Conservation (phyloP, 208 protist species). For the Strigomonas galati region DNA sequence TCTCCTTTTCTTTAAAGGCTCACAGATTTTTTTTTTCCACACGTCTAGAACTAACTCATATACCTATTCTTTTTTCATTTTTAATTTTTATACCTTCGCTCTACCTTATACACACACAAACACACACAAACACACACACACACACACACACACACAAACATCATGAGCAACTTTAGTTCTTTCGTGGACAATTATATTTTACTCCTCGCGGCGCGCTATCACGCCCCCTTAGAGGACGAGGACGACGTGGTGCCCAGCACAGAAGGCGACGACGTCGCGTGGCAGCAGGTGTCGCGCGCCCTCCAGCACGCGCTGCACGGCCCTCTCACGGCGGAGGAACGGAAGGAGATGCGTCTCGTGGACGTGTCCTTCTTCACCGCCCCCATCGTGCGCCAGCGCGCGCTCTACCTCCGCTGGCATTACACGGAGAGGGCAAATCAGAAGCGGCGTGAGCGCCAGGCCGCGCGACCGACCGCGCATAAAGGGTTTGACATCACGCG, state of each 20-base stretch:
- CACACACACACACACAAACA: not conserved
- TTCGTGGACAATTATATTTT: conserved; percentile 89
- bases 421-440: not conserved
- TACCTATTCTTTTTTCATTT: not conserved
- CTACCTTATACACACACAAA: conserved; percentile 6
- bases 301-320: conserved; percentile 47
- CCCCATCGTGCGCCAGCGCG: conserved; percentile 54
- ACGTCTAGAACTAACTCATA: not conserved
- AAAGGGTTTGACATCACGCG: conserved; percentile 60
- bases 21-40: not conserved
- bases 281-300: conserved; percentile 53
- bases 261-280: conserved; percentile 21
- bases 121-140: not conserved
- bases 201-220: conserved; percentile 72
- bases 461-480: not conserved
- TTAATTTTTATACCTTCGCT: not conserved
- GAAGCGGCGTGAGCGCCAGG: no score
- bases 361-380: conserved; percentile 56
- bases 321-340: conserved; percentile 56
- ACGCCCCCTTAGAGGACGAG: conserved; percentile 37
- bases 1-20: not conserved
- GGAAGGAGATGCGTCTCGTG: conserved; percentile 36
- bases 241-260: conserved; percentile 2
- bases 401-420: conserved; percentile 62
- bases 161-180: conserved; percentile 36